Conservation (phyloP, 2,329 filamentous ascomycete species). For the Aphanocladium album region DNA sequence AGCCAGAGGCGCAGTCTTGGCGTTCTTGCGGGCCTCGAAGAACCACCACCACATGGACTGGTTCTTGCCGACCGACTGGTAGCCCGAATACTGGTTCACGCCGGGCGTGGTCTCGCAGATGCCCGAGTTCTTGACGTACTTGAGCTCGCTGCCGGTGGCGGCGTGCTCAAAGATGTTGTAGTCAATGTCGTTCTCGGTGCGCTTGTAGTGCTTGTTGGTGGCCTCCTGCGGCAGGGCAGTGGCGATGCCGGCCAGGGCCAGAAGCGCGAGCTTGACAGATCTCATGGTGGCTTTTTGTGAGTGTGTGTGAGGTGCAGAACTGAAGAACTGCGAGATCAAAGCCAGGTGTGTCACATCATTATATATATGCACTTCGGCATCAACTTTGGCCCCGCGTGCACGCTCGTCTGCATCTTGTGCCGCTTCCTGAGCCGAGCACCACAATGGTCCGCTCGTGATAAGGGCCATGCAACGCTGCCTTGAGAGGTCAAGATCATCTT, state of each 20-base stretch:
- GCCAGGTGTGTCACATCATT: neutral
- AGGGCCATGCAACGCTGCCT: neutral
- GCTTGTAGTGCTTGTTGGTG: slow-evolving; percentile 15
- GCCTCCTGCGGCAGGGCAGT: slow-evolving; percentile 2
- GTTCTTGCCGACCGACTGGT: slow-evolving; percentile 12
- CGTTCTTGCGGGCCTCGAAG: slow-evolving; percentile 27
- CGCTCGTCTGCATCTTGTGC: neutral
- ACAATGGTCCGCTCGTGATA: neutral
- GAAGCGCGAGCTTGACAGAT: neutral
- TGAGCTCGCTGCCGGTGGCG: slow-evolving; percentile 38
- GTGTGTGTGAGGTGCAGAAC: neutral
- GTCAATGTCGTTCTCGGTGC: slow-evolving; percentile 20
- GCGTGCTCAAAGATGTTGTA: slow-evolving; percentile 45
- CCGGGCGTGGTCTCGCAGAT: slow-evolving; percentile 14
- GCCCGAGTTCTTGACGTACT: slow-evolving; percentile 44
- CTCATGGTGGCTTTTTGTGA: neutral
- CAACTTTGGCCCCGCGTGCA: neutral
- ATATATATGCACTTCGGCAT: neutral
- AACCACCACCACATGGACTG: slow-evolving; percentile 43
- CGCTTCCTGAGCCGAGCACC: neutral
- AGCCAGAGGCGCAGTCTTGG: slow-evolving; percentile 30
- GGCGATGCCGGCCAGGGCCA: slow-evolving; percentile 8
- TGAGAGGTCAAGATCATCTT: neutral
- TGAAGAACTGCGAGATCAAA: neutral
- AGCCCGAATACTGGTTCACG: slow-evolving; percentile 14